phyloP scores from a whole-genome alignment of 805 yeast genomes.

The Maudiozyma pseudohumilis region DNA sequence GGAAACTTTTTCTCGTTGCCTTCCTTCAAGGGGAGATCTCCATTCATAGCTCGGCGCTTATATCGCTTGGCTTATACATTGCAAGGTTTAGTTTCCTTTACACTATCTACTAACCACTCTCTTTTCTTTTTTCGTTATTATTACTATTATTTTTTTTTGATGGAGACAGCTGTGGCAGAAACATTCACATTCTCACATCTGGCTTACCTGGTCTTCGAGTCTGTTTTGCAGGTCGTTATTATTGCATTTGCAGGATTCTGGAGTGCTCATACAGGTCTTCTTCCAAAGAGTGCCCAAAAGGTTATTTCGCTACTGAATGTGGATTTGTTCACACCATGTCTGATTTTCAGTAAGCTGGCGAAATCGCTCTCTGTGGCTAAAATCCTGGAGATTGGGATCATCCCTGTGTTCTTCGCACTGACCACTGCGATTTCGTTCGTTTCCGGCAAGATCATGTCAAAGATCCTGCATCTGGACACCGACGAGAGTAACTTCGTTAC shows the following conservation, averaged over 20 bases:
- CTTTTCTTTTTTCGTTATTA: too few species aligned
- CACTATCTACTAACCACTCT: too few species aligned
- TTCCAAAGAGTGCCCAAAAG: conserved; percentile 68
- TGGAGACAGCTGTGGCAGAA: conserved; percentile 4
- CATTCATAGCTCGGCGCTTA: too few species aligned
- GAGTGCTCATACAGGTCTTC: conserved; percentile 65
- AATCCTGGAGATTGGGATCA: conserved; percentile 67
- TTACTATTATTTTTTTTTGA: too few species aligned
- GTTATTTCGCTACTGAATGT: conserved; percentile 71
- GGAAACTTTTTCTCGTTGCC: too few species aligned
- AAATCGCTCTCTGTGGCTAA: conserved; percentile 61
- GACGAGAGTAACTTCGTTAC: conserved; percentile 85
- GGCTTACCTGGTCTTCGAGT: conserved; percentile 71
- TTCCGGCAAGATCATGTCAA: conserved; percentile 50
- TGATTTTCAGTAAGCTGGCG: conserved; percentile 77
- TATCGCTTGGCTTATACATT: too few species aligned
- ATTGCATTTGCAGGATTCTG: conserved; percentile 80
- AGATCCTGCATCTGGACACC: conserved; percentile 46
- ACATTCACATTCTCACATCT: conserved; percentile 27
- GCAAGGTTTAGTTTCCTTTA: too few species aligned
- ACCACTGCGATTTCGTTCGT: conserved; percentile 67
- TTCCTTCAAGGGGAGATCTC: too few species aligned
- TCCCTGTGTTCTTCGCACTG: conserved; percentile 76
- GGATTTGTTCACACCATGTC: conserved; percentile 88
- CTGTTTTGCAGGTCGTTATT: conserved; percentile 81